Conservation (phyloP, 257 asterid genomes). For the Knoxia roxburghii region DNA sequence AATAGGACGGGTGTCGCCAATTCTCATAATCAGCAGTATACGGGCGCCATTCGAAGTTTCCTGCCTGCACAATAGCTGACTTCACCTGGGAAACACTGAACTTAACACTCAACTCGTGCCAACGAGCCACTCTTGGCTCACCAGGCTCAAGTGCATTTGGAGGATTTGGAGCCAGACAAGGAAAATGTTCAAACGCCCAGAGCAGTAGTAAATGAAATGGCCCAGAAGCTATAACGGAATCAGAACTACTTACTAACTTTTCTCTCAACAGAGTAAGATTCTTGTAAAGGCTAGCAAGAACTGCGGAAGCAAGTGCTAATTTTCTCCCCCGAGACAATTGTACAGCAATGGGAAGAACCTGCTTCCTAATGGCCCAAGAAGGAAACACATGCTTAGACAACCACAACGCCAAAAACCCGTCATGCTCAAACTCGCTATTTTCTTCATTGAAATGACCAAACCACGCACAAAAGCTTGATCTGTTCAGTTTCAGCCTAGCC, state of each 20-base stretch:
- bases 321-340: background rate
- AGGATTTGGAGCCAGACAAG: background rate
- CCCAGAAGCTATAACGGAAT: background rate
- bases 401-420: background rate
- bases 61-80: background rate
- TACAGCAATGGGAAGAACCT: background rate
- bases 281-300: background rate
- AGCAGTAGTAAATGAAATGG: background rate
- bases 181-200: constrained; percentile 4
- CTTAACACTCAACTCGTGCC: background rate
- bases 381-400: constrained; percentile 1
- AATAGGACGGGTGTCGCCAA: constrained; percentile 20
- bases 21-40: constrained; percentile 4
- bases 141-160: background rate
- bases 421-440: background rate
- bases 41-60: constrained; percentile 2
- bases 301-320: constrained; percentile 2
- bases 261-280: background rate
- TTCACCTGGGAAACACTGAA: background rate
- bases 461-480: background rate
- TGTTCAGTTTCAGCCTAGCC: no score
- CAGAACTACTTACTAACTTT: background rate
- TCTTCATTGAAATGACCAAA: background rate
- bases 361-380: background rate
- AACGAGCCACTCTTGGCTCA: background rate